These are phyloP conservation scores for Entonaema liquescens DNA, from an alignment of 495 filamentous ascomycete genomes.

Conservation along the genomic window DNA sequence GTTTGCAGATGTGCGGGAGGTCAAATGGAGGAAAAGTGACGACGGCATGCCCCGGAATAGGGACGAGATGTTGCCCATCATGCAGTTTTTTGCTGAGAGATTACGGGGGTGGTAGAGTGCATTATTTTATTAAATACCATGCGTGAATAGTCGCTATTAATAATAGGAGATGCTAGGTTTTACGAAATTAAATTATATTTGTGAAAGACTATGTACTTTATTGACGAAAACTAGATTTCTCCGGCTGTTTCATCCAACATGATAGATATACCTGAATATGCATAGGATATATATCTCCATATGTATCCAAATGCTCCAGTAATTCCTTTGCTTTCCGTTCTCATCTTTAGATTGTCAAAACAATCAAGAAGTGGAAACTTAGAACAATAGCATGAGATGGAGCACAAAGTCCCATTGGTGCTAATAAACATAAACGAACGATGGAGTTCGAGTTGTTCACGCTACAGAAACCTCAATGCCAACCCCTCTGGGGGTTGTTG, in stretches of 20 bases:
- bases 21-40: slow-evolving; percentile 73
- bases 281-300: background rate
- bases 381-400: background rate
- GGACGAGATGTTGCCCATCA: slow-evolving; percentile 91
- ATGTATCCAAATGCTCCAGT: background rate
- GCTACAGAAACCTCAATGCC: background rate
- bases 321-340: background rate
- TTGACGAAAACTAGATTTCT: background rate
- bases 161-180: background rate
- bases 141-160: background rate
- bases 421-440: background rate
- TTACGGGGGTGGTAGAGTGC: slow-evolving; percentile 64
- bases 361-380: no score
- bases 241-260: background rate
- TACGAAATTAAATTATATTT: background rate
- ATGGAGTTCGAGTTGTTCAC: background rate
- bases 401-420: background rate
- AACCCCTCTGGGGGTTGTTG: background rate
- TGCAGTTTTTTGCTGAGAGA: slow-evolving; percentile 88
- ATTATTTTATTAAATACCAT: background rate
- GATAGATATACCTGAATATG: background rate
- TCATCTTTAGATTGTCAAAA: no score
- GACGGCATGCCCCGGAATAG: slow-evolving; percentile 85
- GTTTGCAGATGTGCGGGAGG: slow-evolving; percentile 78
- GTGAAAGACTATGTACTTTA: background rate